A percentile compares a stretch with the other conserved stretches of the same genome.
Conservation (phyloP, 2,329 filamentous ascomycete species). For the Aspergillus aculeatinus region DNA sequence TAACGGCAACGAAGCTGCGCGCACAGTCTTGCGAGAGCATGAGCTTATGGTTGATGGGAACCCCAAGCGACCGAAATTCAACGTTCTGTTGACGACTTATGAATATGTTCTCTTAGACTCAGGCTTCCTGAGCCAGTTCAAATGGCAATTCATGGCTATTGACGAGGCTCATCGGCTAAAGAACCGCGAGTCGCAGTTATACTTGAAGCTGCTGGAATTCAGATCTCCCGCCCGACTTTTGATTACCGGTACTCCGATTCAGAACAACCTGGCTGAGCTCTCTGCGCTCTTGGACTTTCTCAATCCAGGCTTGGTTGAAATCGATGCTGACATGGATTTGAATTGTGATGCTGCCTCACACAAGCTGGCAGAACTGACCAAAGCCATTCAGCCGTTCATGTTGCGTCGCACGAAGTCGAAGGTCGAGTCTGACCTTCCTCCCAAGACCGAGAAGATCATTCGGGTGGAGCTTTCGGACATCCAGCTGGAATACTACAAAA, state of each 20-base stretch:
- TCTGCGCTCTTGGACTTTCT: conserved; percentile 93
- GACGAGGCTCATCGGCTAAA: conserved; percentile 97
- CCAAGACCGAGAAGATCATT: conserved; percentile 98
- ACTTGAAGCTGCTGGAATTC: conserved; percentile 80
- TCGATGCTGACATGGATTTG: conserved; percentile 90
- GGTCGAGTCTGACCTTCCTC: conserved; percentile 91
- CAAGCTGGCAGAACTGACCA: conserved; percentile 82
- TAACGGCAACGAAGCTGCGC: conserved; percentile 81
- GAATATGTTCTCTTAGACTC: conserved; percentile 91
- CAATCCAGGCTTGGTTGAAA: conserved; percentile 87
- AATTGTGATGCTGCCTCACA: conserved; percentile 75
- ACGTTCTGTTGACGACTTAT: conserved; percentile 95
- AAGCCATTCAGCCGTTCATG: conserved; percentile 88
- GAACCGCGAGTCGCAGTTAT: conserved; percentile 92
- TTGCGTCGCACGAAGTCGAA: conserved; percentile 94
- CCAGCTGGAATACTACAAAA: conserved; percentile 97
- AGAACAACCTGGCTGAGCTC: conserved; percentile 92
- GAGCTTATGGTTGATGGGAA: conserved; percentile 87
- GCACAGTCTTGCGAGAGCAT: conserved; percentile 83
- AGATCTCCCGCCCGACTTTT: conserved; percentile 83
- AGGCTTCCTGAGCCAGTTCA: conserved; percentile 80
- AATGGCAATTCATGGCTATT: conserved; percentile 95
- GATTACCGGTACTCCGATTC: conserved; percentile 95
- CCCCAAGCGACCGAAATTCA: conserved; percentile 87
- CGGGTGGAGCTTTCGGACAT: conserved; percentile 95